A percentile compares a stretch with the other conserved stretches of the same genome.
These are phyloP conservation scores for Trametes polyzona DNA, from an alignment of 1,284 basidiomycete species.

Conservation along the genomic window DNA sequence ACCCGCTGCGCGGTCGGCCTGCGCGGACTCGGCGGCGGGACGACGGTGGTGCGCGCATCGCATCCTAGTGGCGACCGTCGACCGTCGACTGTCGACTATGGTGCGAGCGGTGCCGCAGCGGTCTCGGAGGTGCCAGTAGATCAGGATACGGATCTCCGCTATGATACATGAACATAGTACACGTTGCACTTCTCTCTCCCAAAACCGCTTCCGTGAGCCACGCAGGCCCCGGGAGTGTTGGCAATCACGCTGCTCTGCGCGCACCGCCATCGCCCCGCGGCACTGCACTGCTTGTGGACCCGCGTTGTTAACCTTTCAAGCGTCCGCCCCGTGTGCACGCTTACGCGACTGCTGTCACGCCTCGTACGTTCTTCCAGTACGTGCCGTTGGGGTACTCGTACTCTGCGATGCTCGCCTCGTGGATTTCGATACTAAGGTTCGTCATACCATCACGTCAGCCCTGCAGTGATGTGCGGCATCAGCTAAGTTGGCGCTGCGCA, in stretches of 20 bases:
- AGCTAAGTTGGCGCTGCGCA: slow-evolving; percentile 31
- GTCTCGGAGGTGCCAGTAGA: not conserved
- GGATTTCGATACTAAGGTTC: slow-evolving; percentile 72
- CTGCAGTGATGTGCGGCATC: not conserved
- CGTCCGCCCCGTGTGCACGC: too few species aligned
- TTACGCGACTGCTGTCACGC: not conserved
- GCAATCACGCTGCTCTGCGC: not conserved
- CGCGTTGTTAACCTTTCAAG: too few species aligned
- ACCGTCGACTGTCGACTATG: too few species aligned
- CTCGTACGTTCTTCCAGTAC: slow-evolving; percentile 56
- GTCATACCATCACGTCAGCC: not conserved
- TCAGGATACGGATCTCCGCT: not conserved
- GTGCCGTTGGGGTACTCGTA: slow-evolving; percentile 78
- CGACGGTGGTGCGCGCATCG: too few species aligned
- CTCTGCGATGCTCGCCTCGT: slow-evolving; percentile 68
- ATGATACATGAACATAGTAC: not conserved
- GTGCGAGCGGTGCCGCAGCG: not conserved
- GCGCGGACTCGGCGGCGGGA: too few species aligned
- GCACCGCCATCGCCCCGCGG: not conserved
- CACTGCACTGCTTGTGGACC: not conserved
- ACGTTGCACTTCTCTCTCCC: too few species aligned
- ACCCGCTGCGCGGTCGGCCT: too few species aligned
- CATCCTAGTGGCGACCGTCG: too few species aligned
- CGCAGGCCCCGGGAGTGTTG: too few species aligned
- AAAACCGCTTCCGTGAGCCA: too few species aligned